Conservation (phyloP, 2,329 filamentous ascomycete genomes). For the Elsinoe necatrix region DNA sequence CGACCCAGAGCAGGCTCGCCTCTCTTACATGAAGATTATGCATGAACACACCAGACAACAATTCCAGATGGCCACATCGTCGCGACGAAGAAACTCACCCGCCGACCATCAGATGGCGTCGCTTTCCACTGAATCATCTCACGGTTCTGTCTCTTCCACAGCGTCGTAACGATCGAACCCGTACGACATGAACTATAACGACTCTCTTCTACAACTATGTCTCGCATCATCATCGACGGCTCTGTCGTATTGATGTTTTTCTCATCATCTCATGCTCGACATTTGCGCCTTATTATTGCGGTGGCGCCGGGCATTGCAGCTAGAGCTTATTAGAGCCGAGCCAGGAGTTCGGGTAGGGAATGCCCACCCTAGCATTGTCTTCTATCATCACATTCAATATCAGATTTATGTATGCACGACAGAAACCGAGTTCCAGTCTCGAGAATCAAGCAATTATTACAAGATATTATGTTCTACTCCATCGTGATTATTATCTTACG, state of each 20-base stretch:
- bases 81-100: slow-evolving; percentile 32
- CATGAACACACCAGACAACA: slow-evolving; percentile 44
- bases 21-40: slow-evolving; percentile 38
- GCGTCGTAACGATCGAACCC: not conserved
- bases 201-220: not conserved
- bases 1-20: slow-evolving; percentile 34
- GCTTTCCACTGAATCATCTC: slow-evolving; percentile 20
- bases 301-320: not conserved
- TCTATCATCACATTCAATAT: not conserved
- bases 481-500: too few relatives aligned
- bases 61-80: slow-evolving; percentile 39
- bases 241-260: too few relatives aligned
- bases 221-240: not conserved
- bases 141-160: slow-evolving; percentile 8
- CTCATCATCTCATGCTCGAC: not conserved
- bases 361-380: not conserved
- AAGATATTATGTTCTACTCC: too few relatives aligned
- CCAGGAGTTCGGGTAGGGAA: not conserved
- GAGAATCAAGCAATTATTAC: too few relatives aligned
- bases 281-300: not conserved
- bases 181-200: not conserved
- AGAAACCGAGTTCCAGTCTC: not conserved
- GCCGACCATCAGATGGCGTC: slow-evolving; percentile 19
- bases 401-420: slow-evolving; percentile 5
- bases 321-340: slow-evolving; percentile 10